phyloP scores from a whole-genome alignment of 352 stramenopile genomes.

The Globisporangium emineosum region DNA sequence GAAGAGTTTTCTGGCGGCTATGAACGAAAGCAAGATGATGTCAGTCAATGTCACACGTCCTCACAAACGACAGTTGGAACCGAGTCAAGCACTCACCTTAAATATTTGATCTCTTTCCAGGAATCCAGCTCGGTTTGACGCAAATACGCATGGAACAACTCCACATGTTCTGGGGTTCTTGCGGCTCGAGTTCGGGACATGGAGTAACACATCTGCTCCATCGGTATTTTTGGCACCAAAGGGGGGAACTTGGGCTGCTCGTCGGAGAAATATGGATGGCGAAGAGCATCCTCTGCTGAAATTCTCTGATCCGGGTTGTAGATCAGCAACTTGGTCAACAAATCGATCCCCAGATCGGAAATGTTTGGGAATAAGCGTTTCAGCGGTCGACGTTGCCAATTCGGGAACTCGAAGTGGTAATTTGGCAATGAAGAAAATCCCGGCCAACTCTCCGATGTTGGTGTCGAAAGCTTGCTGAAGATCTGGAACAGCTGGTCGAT shows the following conservation, averaged over 20 bases:
- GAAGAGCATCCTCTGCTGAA: constrained; percentile 74
- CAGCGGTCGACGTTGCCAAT: constrained; percentile 68
- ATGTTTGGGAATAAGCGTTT: constrained; percentile 72
- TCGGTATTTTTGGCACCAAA: constrained; percentile 65
- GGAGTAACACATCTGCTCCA: constrained; percentile 76
- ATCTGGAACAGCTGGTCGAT: constrained; percentile 88
- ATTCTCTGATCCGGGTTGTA: constrained; percentile 86
- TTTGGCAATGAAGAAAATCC: constrained; percentile 97
- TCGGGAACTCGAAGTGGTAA: constrained; percentile 91
- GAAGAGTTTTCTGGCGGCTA: constrained; percentile 78
- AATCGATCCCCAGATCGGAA: constrained; percentile 63
- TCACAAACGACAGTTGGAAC: not conserved
- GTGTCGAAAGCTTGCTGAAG: constrained; percentile 95
- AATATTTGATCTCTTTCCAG: constrained; percentile 87
- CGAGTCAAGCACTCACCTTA: constrained; percentile 40
- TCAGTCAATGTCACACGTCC: not conserved
- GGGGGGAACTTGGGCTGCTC: constrained; percentile 35
- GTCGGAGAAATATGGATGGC: constrained; percentile 78
- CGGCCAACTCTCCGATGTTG: constrained; percentile 95
- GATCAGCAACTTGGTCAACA: constrained; percentile 72
- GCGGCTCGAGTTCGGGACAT: constrained; percentile 44
- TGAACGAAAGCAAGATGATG: constrained; percentile 5
- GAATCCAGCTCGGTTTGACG: constrained; percentile 73
- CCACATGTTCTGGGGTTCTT: constrained; percentile 66
- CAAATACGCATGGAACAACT: constrained; percentile 78